Percentiles rank a stretch among this genome's conserved stretches.
Conservation (phyloP, 2,329 filamentous ascomycete genomes). For the Rutstroemia sp. region DNA sequence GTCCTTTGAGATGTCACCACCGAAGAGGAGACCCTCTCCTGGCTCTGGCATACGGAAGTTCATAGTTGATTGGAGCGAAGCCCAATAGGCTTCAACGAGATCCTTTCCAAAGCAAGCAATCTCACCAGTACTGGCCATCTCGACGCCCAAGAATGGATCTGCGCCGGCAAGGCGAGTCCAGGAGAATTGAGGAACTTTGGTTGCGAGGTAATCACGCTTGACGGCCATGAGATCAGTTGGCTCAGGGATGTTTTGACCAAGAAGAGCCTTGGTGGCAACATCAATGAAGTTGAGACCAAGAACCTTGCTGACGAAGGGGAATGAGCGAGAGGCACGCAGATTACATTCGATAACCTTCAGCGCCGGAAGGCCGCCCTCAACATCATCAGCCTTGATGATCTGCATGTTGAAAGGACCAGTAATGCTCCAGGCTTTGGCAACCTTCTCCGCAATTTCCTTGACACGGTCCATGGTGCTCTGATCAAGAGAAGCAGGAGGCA, state of each 20-base stretch:
- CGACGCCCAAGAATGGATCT: constrained; percentile 94
- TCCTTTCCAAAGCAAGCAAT: constrained; percentile 98
- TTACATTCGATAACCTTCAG: constrained; percentile 99
- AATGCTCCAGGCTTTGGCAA: constrained; percentile 94
- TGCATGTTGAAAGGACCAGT: constrained; percentile 99
- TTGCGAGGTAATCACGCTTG: constrained; percentile 87
- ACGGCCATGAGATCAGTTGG: constrained; percentile 81
- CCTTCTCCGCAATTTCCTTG: constrained; percentile 93
- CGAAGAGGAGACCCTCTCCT: constrained; percentile 91
- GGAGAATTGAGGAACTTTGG: constrained; percentile 97
- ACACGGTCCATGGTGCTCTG: constrained; percentile 71
- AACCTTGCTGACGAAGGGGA: constrained; percentile 97
- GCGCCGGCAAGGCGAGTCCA: constrained; percentile 97
- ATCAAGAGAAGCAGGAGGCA: constrained; percentile 78
- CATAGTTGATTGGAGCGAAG: constrained; percentile 93
- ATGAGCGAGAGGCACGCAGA: constrained; percentile 91
- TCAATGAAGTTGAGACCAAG: constrained; percentile 96
- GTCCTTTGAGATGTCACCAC: constrained; percentile 68
- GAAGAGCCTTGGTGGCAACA: constrained; percentile 79
- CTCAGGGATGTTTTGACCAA: constrained; percentile 76
- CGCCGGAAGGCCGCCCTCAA: constrained; percentile 64
- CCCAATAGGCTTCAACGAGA: constrained; percentile 95
- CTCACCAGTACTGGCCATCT: constrained; percentile 95
- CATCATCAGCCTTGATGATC: constrained; percentile 85
- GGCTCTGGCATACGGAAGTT: constrained; percentile 97